Evolutionary conservation across 208 protist genomes (phyloP), one percentile per base, ranked within the genome.

Genomic region (Phytomonas francai): DNA sequence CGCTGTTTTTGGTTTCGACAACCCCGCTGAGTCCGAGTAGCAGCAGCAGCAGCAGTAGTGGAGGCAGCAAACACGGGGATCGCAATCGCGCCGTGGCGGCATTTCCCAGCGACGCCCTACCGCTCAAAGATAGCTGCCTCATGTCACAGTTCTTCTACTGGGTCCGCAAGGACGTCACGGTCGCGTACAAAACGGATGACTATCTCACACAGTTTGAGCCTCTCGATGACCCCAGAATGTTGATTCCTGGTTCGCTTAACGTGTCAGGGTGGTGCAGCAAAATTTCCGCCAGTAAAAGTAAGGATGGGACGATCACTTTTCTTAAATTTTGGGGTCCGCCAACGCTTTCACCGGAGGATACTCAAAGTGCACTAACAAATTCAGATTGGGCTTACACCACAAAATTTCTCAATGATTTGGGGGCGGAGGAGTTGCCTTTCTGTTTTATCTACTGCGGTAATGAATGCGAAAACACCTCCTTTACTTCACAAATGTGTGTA

Each of bases 121-220:
- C 85, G 14, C 60, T 59, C 27, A 65, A 57, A 4, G 68, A 86
- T 64, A n/a, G 30, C n/a, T 76, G 71, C 67, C 70, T 84, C 64
- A 81, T 90, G 84, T 68, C 78, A 51, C 67, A 83, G 67, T 49
- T 85, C 19, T 86, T 78, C 67, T 27, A 72, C 42, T 75, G 65
- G 68, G 61, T 88, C 39, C 78, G 80, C 63, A 27, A 62, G 32
- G 81, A 91, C 63, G 78, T 74, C 16, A 45, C 30, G 11, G 65
- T 77, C 22, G 84, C 84, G 0, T 78, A 80, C 68, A 39, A 29
- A 11, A 87, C 84, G 16, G 59, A 16, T 0, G 79, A 87, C 61
- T 90, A 76, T 65, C 67, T 80, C 61, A 83, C 64, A 28, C 65
- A 80, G 59, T 89, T 87, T 59, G 72, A 63, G 39, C 78, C 84